phyloP scores from a whole-genome alignment of 805 yeast species.

The Nadsonia fulvescens region DNA sequence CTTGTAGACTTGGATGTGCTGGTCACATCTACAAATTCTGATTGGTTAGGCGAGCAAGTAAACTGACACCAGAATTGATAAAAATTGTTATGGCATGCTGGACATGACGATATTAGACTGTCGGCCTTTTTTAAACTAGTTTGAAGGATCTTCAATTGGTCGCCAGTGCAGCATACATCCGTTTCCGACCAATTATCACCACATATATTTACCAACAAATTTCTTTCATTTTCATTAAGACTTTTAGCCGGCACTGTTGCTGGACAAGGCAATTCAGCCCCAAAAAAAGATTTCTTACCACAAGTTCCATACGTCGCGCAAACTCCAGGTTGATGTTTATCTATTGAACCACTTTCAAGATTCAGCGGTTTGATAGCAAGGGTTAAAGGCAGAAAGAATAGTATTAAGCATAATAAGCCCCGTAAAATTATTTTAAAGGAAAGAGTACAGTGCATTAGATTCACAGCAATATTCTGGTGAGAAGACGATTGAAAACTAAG shows the following conservation, averaged over 20 bases:
- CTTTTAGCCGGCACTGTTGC: conserved; percentile 29
- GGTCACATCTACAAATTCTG: conserved; percentile 53
- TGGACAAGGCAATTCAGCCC: conserved; percentile 66
- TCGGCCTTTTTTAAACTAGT: conserved; percentile 57
- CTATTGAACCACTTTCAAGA: too few species aligned
- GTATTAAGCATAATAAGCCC: too few species aligned
- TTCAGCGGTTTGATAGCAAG: too few species aligned
- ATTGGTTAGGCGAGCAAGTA: conserved; percentile 78
- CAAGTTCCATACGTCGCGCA: conserved; percentile 28
- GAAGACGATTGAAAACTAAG: too few species aligned
- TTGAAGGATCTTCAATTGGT: conserved; percentile 36
- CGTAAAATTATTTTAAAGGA: too few species aligned
- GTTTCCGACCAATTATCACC: conserved; percentile 46
- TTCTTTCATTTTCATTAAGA: conserved; percentile 27
- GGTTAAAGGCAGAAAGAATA: too few species aligned
- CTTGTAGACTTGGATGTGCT: conserved; percentile 30
- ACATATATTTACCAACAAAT: conserved; percentile 40
- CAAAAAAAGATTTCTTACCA: conserved; percentile 68
- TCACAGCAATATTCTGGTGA: too few species aligned
- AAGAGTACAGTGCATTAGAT: too few species aligned
- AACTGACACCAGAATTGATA: conserved; percentile 66
- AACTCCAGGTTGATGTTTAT: conserved; percentile 10
- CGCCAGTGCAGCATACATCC: conserved; percentile 51
- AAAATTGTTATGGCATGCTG: conserved; percentile 82
- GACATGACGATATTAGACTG: conserved; percentile 71